A percentile compares a stretch with the other conserved stretches of the same genome.
Conservation (phyloP, 2,329 filamentous ascomycete species). For the Claviceps digitariae region DNA sequence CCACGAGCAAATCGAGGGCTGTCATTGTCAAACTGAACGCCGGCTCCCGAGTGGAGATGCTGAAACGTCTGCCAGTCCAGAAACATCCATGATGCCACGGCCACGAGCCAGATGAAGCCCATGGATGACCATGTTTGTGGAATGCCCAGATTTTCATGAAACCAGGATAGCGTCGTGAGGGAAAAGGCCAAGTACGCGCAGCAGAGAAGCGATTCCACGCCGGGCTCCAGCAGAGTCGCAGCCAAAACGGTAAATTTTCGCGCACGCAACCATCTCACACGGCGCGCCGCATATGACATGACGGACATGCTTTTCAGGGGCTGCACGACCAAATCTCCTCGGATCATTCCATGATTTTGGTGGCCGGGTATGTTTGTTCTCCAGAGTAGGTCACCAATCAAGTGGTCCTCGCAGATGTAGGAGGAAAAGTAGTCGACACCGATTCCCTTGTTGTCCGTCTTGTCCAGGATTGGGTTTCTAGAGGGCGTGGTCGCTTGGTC, state of each 20-base stretch:
- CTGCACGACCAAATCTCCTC: constrained; percentile 79
- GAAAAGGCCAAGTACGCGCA: constrained; percentile 69
- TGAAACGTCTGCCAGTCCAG: constrained; percentile 63
- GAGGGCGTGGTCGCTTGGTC: constrained; percentile 51
- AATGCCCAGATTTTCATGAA: constrained; percentile 37
- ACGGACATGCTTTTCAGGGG: constrained; percentile 76
- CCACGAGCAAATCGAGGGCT: constrained; percentile 61
- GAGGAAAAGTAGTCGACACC: constrained; percentile 90
- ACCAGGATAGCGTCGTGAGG: constrained; percentile 57
- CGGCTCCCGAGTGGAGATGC: constrained; percentile 58
- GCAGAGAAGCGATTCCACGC: constrained; percentile 78
- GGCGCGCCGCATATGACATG: constrained; percentile 60
- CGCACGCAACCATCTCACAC: constrained; percentile 82
- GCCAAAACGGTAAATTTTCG: constrained; percentile 85
- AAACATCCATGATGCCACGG: constrained; percentile 56
- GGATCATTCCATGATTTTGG: constrained; percentile 70
- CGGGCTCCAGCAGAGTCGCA: constrained; percentile 84
- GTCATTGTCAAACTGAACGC: constrained; percentile 55
- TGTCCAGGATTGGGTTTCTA: constrained; percentile 28
- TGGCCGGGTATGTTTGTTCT: constrained; percentile 48
- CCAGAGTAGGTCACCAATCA: constrained; percentile 90
- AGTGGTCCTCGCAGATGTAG: constrained; percentile 95
- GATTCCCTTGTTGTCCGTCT: constrained; percentile 29
- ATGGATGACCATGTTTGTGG: constrained; percentile 57
- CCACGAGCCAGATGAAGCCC: constrained; percentile 48